Base-by-base conservation (phyloP, 441 rosid species). In the Adansonia madagascariensis region DNA sequence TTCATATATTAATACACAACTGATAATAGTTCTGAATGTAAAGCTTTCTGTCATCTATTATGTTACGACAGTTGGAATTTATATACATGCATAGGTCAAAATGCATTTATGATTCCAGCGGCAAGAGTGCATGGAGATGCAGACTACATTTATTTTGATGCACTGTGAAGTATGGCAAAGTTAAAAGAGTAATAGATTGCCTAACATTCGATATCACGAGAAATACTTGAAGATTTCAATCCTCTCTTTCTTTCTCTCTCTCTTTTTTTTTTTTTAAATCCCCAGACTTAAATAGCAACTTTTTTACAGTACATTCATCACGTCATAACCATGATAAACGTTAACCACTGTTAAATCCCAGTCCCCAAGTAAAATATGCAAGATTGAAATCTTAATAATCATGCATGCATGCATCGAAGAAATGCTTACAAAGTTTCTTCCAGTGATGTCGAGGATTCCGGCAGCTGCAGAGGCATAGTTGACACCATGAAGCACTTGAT, bases 391-490 rank as follows among this genome's bases (percentile, higher is more conserved):
- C 17, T 24, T 41, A 12, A 17, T 18, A 27, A 64, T 14, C 69
- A 64, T 31, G 46, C 55, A 67, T 46, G 35, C 39, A 57, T 39
- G 27, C 18, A 7, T 39, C 2, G 20, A 6, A 52, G 22, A 27
- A 52, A 35, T 52, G 73, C 94, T 88, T 86, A 95, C 99, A 49
- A 95, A 95, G 82, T 94, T 95, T 84, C 97, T 84, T 79, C 98
- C 99, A 1, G 97, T 95, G 83, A 79, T 78, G 53, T 92, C 97
- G 15, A 94, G 97, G 57, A 95, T 95, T 46, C 99, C 99, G 0
- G 99, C 94, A 6, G 99, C 99, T 0, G 99, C 98, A 6, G 99
- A 95, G 52, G 99, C 99, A 60, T 90, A 95, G 88, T 95, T 95
- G 80, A 92, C 86, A 0, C 97, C 99, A 67, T 87, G 90, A 75